Base-by-base conservation (phyloP, 1,139 yeast species). In the Taphrina betulina region DNA sequence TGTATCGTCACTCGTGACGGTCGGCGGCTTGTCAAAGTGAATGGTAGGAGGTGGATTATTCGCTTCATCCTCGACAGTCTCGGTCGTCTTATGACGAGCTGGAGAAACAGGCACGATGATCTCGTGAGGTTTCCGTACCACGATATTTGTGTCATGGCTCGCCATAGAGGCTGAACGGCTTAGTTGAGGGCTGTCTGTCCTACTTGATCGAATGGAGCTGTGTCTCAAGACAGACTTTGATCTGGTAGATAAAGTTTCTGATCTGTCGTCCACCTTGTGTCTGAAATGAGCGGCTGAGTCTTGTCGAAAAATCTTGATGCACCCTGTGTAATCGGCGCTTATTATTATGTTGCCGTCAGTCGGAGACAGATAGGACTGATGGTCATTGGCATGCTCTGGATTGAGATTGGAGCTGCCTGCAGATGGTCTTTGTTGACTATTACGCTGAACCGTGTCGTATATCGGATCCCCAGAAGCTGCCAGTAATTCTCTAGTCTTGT, bases 381-480 rank as follows among this genome's bases (percentile, higher is more conserved):
- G 23, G 2, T 24, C 26, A 10, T 34, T 46, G 14, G 29, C 26
- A 14, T 50, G 40, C 17, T 14, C 40, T n/a, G 34, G n/a, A 20
- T n/a, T 16, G 14, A 22, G 24, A 12, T 28, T 31, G 40, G 46
- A 38, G 33, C 46, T 40, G 3, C 33, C 43, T 10, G 58, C 42
- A 8, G 43, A 29, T 14, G 48, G 19, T 17, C 35, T 23, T 17
- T 52, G 35, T n/a, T 12, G 26, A 17, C 35, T 41, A 37, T 40
- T 42, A 8, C 57, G 19, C 12, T 20, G 43, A 19, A 43, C 50
- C 20, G 26, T 22, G 48, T 59, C 45, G 66, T 77, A 88, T 2
- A 89, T 79, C 2, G 85, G 80, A 66, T 89, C 96, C 65, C 85
- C 85, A 0, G 95, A 83, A 41, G 82, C 72, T 48, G 83, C 82